Evolutionary conservation across 179 eudicot genomes (phyloP).

Genomic region (Pouteria campechiana): DNA sequence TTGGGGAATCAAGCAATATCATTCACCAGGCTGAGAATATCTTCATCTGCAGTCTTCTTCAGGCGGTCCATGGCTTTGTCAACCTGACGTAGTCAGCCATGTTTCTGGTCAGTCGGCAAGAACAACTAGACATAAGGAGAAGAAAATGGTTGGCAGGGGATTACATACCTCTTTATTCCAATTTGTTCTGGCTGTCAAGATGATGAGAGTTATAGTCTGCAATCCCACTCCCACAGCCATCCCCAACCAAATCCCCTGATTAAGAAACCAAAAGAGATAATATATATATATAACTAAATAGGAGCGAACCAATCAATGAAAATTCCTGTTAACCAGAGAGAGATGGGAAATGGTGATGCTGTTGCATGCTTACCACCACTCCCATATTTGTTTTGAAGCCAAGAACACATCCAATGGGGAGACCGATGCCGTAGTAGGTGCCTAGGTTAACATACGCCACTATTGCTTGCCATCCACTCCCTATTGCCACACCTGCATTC

Average conservation of each 20-base stretch:
- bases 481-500: constrained; percentile 25
- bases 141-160: not conserved
- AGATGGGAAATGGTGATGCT: no score
- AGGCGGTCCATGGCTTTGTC: constrained; percentile 15
- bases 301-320: no score
- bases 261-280: not conserved
- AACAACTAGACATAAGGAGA: not conserved
- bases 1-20: not conserved
- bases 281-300: not conserved
- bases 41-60: constrained; percentile 14
- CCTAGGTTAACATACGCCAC: constrained; percentile 20
- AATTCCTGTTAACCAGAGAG: no score
- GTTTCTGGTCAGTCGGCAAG: not conserved
- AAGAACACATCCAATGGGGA: constrained; percentile 26
- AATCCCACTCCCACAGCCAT: constrained; percentile 18
- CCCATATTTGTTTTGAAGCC: constrained; percentile 21
- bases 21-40: not conserved
- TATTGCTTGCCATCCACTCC: constrained; percentile 25
- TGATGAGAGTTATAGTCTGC: constrained; percentile 13
- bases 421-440: constrained; percentile 20
- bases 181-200: constrained; percentile 18
- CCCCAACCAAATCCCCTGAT: constrained; percentile 29
- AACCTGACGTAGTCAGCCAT: constrained; percentile 5
- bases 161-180: constrained; percentile 22
- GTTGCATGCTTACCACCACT: constrained; percentile 24